These are phyloP conservation scores for Cyclocybe aegerita DNA, from an alignment of 768 basidiomycete species.

Conservation along the genomic window DNA sequence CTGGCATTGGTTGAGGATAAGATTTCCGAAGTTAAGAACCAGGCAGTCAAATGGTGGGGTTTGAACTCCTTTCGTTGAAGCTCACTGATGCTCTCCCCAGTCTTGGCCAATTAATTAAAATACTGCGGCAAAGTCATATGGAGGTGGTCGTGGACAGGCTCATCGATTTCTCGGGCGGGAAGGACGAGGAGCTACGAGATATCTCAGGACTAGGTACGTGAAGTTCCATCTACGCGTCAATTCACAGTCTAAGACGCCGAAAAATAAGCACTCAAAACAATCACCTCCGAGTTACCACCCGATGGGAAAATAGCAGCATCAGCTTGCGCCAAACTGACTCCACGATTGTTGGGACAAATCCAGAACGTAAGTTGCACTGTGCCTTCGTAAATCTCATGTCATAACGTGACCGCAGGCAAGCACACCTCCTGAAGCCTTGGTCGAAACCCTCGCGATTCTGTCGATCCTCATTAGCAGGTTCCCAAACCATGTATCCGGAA, in stretches of 20 bases:
- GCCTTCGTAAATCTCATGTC: background rate
- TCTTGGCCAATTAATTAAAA: slow-evolving; percentile 87
- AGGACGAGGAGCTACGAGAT: slow-evolving; percentile 92
- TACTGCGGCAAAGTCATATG: slow-evolving; percentile 80
- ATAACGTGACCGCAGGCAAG: slow-evolving; percentile 40
- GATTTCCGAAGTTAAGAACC: slow-evolving; percentile 98
- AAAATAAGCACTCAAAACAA: slow-evolving; percentile 83
- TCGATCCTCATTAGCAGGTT: slow-evolving; percentile 88
- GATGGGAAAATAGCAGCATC: slow-evolving; percentile 78
- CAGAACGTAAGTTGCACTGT: slow-evolving; percentile 52
- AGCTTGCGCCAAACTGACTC: slow-evolving; percentile 81
- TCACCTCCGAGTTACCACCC: slow-evolving; percentile 85
- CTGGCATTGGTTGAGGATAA: slow-evolving; percentile 87
- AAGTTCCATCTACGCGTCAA: slow-evolving; percentile 20
- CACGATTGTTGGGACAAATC: slow-evolving; percentile 79
- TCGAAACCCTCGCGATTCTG: slow-evolving; percentile 83
- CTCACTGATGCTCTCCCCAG: slow-evolving; percentile 35
- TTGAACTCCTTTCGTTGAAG: background rate
- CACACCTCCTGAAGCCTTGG: slow-evolving; percentile 77
- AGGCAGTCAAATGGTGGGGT: slow-evolving; percentile 89
- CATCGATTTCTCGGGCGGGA: slow-evolving; percentile 79
- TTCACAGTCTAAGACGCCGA: background rate
- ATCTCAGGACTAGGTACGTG: slow-evolving; percentile 84
- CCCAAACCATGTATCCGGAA: slow-evolving; percentile 61
- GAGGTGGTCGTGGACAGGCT: slow-evolving; percentile 87